A percentile compares a stretch with the other conserved stretches of the same genome.
phyloP scores from a whole-genome alignment of 495 filamentous ascomycete species.

The Aspergillus cristatus region DNA sequence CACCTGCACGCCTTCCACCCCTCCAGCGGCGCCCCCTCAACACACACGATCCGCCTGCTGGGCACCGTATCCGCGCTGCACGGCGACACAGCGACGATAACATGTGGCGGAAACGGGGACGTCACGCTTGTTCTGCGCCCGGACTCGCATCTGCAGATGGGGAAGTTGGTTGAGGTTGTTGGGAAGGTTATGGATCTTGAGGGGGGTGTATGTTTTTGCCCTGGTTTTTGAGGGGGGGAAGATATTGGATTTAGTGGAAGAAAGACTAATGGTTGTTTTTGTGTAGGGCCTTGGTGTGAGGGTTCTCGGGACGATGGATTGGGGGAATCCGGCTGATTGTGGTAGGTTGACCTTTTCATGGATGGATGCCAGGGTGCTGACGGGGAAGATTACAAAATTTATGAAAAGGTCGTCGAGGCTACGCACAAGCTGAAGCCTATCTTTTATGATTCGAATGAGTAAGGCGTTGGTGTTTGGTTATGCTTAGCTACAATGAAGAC shows the following conservation, averaged over 20 bases:
- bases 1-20: slow-evolving; percentile 59
- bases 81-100: slow-evolving; percentile 73
- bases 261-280: slow-evolving; percentile 1
- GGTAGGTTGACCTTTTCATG: slow-evolving; percentile 16
- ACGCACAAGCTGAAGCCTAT: slow-evolving; percentile 77
- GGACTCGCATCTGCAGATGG: slow-evolving; percentile 70
- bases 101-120: slow-evolving; percentile 53
- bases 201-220: slow-evolving; percentile 27
- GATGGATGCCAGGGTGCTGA: no score
- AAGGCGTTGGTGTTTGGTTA: slow-evolving; percentile 3
- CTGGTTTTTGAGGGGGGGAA: background rate
- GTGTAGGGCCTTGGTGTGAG: slow-evolving; percentile 58
- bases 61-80: slow-evolving; percentile 74
- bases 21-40: slow-evolving; percentile 25
- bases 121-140: slow-evolving; percentile 65
- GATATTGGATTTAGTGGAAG: slow-evolving; percentile 1
- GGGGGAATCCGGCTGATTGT: slow-evolving; percentile 48
- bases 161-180: slow-evolving; percentile 78
- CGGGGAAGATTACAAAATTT: slow-evolving; percentile 76
- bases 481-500: no score
- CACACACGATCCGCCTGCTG: slow-evolving; percentile 70
- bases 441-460: slow-evolving; percentile 51
- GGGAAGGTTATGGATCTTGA: slow-evolving; percentile 70
- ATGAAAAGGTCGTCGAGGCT: slow-evolving; percentile 77
- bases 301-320: slow-evolving; percentile 67